phyloP scores from a whole-genome alignment of 805 yeast genomes.

The Candida sithepensis region DNA sequence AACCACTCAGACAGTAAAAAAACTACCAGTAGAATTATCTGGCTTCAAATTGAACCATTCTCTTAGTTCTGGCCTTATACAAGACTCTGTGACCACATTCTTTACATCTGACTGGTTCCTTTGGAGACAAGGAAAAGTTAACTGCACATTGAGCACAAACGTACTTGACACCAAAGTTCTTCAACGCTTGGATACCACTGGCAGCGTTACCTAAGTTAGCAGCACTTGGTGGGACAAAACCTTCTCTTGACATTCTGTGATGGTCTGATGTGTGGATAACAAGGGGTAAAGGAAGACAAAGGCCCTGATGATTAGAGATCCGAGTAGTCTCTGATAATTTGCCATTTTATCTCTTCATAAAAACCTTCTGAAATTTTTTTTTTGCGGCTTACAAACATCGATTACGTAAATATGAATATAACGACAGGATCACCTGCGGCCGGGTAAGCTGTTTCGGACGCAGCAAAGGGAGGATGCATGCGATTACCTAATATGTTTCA shows the following conservation, averaged over 20 bases:
- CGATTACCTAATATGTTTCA: not conserved
- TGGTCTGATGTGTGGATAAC: no score
- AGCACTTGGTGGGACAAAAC: slow-evolving; percentile 78
- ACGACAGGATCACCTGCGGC: no score
- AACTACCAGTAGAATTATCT: slow-evolving; percentile 37
- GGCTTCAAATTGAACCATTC: slow-evolving; percentile 91
- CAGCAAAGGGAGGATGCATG: no score
- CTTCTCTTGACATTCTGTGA: slow-evolving; percentile 67
- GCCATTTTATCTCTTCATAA: not conserved
- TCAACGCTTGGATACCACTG: slow-evolving; percentile 62
- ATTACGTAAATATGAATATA: no score
- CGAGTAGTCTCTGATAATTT: no score
- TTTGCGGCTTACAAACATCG: not conserved
- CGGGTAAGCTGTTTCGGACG: no score
- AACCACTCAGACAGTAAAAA: not conserved
- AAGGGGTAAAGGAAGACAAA: no score
- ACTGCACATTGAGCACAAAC: slow-evolving; percentile 97
- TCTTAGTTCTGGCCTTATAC: slow-evolving; percentile 94
- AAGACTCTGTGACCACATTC: slow-evolving; percentile 98
- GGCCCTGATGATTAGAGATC: no score
- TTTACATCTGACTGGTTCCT: slow-evolving; percentile 96
- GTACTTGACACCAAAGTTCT: slow-evolving; percentile 83
- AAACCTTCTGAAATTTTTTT: not conserved
- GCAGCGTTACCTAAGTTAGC: slow-evolving; percentile 79
- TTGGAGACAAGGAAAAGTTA: slow-evolving; percentile 79